Evolutionary conservation across 1,139 yeast genomes (phyloP).

Genomic region (Zygotorulaspora mrakii): DNA sequence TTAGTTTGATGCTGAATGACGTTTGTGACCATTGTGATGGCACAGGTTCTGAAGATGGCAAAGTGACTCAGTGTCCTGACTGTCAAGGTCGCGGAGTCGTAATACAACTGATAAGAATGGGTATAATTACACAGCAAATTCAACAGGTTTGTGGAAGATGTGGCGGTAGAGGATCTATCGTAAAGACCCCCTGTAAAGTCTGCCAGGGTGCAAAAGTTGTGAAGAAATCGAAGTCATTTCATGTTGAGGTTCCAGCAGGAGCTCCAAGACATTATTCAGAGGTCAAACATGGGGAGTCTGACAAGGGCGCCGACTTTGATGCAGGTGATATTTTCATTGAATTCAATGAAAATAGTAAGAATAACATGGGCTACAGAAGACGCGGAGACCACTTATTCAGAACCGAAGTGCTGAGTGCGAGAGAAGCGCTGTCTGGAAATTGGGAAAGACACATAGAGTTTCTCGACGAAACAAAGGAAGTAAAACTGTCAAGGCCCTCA

Average conservation of each 20-base stretch:
- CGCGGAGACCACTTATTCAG: conserved; percentile 70
- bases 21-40: conserved; percentile 77
- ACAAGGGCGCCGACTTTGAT: conserved; percentile 72
- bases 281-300: conserved; percentile 72
- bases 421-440: conserved; percentile 73
- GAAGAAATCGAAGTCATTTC: conserved; percentile 53
- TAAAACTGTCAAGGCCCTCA: conserved; percentile 46
- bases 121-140: conserved; percentile 84
- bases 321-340: conserved; percentile 75
- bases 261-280: conserved; percentile 56
- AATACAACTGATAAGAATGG: conserved; percentile 69
- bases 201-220: conserved; percentile 72
- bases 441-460: conserved; percentile 69
- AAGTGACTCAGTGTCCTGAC: conserved; percentile 55
- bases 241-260: conserved; percentile 68
- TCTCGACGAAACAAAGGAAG: conserved; percentile 55
- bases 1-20: conserved; percentile 66
- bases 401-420: conserved; percentile 68
- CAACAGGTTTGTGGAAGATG: conserved; percentile 78
- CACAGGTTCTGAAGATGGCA: conserved; percentile 77
- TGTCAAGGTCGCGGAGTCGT: conserved; percentile 77
- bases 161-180: conserved; percentile 68
- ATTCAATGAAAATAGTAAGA: conserved; percentile 50
- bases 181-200: conserved; percentile 57
- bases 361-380: conserved; percentile 82